Base-by-base conservation (phyloP, 2,329 filamentous ascomycete genomes). In the Paraphaeosphaeria minitans region DNA sequence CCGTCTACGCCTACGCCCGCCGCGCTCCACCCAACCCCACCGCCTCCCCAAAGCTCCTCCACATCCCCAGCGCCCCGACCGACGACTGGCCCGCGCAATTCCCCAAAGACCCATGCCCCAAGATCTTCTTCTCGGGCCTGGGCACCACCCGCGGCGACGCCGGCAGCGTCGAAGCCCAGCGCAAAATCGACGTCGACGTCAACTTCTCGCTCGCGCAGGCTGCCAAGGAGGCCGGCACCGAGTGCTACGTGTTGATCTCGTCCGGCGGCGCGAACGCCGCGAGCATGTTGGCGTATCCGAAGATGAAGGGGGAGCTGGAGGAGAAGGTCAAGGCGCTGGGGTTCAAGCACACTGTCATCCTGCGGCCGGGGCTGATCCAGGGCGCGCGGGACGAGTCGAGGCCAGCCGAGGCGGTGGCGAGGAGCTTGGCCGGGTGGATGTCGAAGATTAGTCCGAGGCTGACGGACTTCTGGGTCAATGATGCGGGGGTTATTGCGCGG, bases 271-370 rank as follows among this genome's bases (percentile, higher is more conserved):
- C 80, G n/a, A 85, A 73, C 78, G 81, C 70, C 78, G 83, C 43
- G 1, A 57, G 56, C n/a, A 61, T 88, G 1, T 73, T 89, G 6
- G 75, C 80, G 0, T 91, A 90, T 60, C 27, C 77, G 1, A 82
- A 82, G 75, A 95, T 97, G 91, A 97, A 97, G 82, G 87, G 86
- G 24, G 91, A 95, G 67, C 86, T 97, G 42, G 94, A 98, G 75
- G 89, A 96, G 35, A 82, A 87, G 16, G 84, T 97, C 59, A 85
- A 86, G 73, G 85, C 79, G 43, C 78, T 94, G 4, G 88, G 81
- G 4, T 97, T 97, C 71, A 90, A 93, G 51, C 87, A 90, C 64
- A 89, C 88, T 4, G 84, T 97, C 56, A 89, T 97, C 55, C 50
- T 89, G 42, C 77, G 87, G 46, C 93, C 93, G 0, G 93, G 91